These are phyloP conservation scores for Candida nemodendra DNA, from an alignment of 805 yeast genomes.

Conservation along the genomic window DNA sequence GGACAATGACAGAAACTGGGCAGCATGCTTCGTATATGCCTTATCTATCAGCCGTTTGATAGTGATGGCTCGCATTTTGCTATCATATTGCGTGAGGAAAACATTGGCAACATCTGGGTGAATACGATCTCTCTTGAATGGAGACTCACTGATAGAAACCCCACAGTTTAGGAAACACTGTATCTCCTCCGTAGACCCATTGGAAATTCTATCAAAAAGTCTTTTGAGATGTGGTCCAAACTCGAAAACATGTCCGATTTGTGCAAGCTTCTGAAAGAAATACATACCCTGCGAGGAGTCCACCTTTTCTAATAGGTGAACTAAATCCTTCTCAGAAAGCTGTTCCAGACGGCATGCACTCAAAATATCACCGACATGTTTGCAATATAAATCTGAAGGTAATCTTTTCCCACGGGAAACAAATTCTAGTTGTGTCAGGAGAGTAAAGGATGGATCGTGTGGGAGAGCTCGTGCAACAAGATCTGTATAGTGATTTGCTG, in stretches of 20 bases:
- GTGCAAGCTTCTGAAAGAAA: constrained; percentile 8
- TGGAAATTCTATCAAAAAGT: constrained; percentile 11
- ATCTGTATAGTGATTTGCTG: no score
- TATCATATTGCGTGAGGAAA: constrained; percentile 14
- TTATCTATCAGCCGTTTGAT: constrained; percentile 18
- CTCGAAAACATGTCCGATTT: constrained; percentile 9
- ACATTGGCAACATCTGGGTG: constrained; percentile 5
- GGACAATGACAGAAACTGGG: constrained; percentile 12
- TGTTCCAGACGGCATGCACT: not conserved
- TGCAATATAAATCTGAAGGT: no score
- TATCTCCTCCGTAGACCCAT: constrained; percentile 13
- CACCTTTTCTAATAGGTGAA: constrained; percentile 1
- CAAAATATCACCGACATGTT: not conserved
- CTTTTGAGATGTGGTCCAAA: constrained; percentile 1
- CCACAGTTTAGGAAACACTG: constrained; percentile 11
- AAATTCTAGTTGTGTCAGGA: no score
- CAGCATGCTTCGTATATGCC: constrained; percentile 14
- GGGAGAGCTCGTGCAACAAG: no score
- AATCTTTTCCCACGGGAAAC: no score
- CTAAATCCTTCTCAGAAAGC: not conserved
- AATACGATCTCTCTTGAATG: not conserved
- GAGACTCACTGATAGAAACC: not conserved
- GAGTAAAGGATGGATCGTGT: no score
- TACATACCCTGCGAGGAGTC: not conserved
- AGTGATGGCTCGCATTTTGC: constrained; percentile 18